These are phyloP conservation scores for Mycena alexandri DNA, from an alignment of 768 basidiomycete species.

Conservation along the genomic window DNA sequence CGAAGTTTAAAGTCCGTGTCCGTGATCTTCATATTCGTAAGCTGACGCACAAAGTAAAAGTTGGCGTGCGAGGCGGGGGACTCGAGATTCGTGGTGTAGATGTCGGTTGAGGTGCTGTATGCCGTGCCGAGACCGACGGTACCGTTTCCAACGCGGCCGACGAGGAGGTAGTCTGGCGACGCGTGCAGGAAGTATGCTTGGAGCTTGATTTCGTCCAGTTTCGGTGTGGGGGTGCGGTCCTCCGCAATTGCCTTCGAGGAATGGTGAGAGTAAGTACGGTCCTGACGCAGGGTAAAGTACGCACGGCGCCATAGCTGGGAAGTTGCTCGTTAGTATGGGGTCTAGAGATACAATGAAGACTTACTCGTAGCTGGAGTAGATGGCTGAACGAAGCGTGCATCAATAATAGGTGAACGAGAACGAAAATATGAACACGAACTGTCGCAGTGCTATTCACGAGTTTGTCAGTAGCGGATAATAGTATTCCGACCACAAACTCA, in stretches of 20 bases:
- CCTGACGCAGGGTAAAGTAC: constrained; percentile 8
- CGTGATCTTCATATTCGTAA: constrained; percentile 58
- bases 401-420: too few relatives aligned
- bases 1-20: constrained; percentile 57
- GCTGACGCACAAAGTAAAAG: constrained; percentile 73
- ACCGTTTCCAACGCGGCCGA: constrained; percentile 70
- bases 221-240: constrained; percentile 64
- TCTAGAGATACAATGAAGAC: constrained; percentile 7
- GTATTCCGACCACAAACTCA: not conserved
- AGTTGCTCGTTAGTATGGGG: not conserved
- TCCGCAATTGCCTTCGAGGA: constrained; percentile 61
- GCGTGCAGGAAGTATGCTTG: constrained; percentile 76
- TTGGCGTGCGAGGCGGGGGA: constrained; percentile 66
- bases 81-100: constrained; percentile 65
- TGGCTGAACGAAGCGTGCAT: constrained; percentile 30
- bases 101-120: constrained; percentile 51
- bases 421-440: constrained; percentile 16
- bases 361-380: constrained; percentile 56
- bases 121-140: constrained; percentile 54
- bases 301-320: constrained; percentile 46
- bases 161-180: constrained; percentile 73
- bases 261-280: too few relatives aligned
- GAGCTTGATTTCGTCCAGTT: constrained; percentile 74
- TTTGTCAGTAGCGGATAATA: too few relatives aligned
- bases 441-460: constrained; percentile 23